Percentiles rank a stretch among this genome's conserved stretches.
These are phyloP conservation scores for Cephalotrichum gorgonifer DNA, from an alignment of 2,329 filamentous ascomycete genomes.

Conservation along the genomic window DNA sequence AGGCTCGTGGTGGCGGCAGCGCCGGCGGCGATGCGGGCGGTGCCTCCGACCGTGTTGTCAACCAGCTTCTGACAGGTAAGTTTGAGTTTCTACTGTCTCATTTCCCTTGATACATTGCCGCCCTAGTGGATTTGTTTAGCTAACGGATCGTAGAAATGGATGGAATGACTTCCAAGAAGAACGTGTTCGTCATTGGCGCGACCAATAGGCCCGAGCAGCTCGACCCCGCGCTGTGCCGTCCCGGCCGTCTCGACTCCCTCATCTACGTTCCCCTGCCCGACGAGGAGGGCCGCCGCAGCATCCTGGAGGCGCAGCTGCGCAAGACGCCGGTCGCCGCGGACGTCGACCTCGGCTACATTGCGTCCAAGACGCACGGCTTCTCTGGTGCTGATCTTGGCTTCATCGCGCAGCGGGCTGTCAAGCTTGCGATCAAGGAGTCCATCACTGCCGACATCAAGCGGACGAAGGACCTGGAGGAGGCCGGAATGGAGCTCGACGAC, in stretches of 20 bases:
- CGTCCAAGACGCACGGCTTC: constrained; percentile 95
- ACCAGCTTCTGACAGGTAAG: constrained; percentile 94
- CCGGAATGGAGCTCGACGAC: constrained; percentile 60
- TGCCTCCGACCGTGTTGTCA: constrained; percentile 98
- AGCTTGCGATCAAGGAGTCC: constrained; percentile 97
- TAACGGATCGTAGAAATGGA: constrained; percentile 72
- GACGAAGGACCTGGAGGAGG: constrained; percentile 77
- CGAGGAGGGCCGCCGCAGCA: constrained; percentile 76
- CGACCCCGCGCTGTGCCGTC: constrained; percentile 94
- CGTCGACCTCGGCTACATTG: constrained; percentile 84
- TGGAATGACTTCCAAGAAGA: constrained; percentile 99
- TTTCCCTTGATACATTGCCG: not conserved
- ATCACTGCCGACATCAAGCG: constrained; percentile 85
- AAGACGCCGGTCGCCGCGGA: constrained; percentile 90
- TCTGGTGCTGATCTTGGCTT: constrained; percentile 99
- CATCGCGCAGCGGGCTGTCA: constrained; percentile 96
- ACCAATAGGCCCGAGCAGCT: constrained; percentile 99
- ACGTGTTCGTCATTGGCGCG: constrained; percentile 98
- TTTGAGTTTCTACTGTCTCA: constrained; percentile 10
- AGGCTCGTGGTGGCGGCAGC: constrained; percentile 93
- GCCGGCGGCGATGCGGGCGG: constrained; percentile 93
- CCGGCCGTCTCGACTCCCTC: constrained; percentile 94
- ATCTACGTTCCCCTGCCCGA: constrained; percentile 97
- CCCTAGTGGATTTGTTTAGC: constrained; percentile 14
- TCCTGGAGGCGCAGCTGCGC: constrained; percentile 91